Percentiles rank a stretch among this genome's conserved stretches.
These are phyloP conservation scores for Bimuria novae-zelandiae DNA, from an alignment of 2,329 filamentous ascomycete species.

Conservation along the genomic window DNA sequence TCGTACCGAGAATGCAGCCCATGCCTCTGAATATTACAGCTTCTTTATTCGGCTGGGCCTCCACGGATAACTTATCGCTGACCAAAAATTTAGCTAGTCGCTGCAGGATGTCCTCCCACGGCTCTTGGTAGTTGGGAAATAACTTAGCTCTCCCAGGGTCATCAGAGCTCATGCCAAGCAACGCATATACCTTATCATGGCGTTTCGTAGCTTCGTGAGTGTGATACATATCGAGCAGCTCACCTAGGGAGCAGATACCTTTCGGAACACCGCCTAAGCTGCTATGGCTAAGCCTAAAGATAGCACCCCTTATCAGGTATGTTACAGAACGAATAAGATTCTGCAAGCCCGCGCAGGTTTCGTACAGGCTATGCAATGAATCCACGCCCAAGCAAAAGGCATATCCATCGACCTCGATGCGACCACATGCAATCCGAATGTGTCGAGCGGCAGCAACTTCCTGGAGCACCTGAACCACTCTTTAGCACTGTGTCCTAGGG, in stretches of 20 bases:
- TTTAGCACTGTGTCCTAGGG: slow-evolving; percentile 13
- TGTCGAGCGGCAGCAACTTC: slow-evolving; percentile 26
- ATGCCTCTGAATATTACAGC: slow-evolving; percentile 14
- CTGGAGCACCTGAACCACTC: slow-evolving; percentile 19
- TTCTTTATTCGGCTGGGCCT: slow-evolving; percentile 10
- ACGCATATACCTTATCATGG: slow-evolving; percentile 22
- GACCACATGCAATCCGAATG: slow-evolving; percentile 17
- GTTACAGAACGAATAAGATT: slow-evolving; percentile 16
- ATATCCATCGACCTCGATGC: slow-evolving; percentile 18
- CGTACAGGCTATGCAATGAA: slow-evolving; percentile 5
- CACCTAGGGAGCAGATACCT: slow-evolving; percentile 17
- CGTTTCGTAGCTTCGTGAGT: slow-evolving; percentile 15
- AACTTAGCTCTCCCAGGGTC: slow-evolving; percentile 9
- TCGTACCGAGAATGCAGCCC: slow-evolving; percentile 16
- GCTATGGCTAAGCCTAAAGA: slow-evolving; percentile 15
- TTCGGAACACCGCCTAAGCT: slow-evolving; percentile 10
- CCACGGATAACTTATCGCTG: slow-evolving; percentile 14
- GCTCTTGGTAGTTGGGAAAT: slow-evolving; percentile 18
- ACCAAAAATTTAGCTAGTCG: slow-evolving; percentile 15
- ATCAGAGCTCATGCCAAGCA: slow-evolving; percentile 24
- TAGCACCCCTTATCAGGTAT: slow-evolving; percentile 21
- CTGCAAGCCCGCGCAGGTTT: slow-evolving; percentile 13
- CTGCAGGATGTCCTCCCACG: slow-evolving; percentile 19
- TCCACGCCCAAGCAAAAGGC: slow-evolving; percentile 23
- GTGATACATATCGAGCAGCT: slow-evolving; percentile 24